A percentile compares a stretch with the other conserved stretches of the same genome.
phyloP scores from a whole-genome alignment of 148 eudicot genomes.

The Cornus controversa region DNA sequence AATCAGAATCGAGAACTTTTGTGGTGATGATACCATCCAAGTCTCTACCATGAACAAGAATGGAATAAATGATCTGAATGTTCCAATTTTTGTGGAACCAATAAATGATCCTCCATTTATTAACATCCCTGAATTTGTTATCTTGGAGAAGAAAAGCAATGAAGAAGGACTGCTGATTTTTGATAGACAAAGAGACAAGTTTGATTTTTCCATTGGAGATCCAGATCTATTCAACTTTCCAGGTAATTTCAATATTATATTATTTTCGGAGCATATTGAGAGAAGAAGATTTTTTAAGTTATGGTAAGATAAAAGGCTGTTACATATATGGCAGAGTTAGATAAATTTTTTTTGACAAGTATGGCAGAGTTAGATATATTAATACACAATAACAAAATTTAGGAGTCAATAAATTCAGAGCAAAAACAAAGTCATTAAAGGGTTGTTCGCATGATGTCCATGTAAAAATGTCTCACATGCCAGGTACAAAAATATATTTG shows the following conservation, averaged over 20 bases:
- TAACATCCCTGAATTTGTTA: conserved; percentile 51
- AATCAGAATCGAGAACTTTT: conserved; percentile 72
- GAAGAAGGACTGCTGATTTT: conserved; percentile 50
- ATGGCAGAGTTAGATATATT: too few species aligned
- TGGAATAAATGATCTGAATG: conserved; percentile 54
- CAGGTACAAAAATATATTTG: background rate
- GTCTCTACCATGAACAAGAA: conserved; percentile 59
- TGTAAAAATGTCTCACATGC: background rate
- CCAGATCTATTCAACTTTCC: conserved; percentile 73
- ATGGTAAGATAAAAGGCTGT: background rate
- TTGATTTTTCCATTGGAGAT: conserved; percentile 63
- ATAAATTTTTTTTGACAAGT: too few species aligned
- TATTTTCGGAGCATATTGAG: conserved; percentile 29
- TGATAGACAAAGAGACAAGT: conserved; percentile 40
- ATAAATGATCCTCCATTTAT: conserved; percentile 86
- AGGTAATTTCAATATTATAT: conserved; percentile 39
- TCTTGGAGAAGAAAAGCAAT: conserved; percentile 45
- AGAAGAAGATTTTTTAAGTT: background rate
- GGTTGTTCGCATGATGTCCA: background rate
- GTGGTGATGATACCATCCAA: conserved; percentile 61
- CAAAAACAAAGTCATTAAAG: background rate
- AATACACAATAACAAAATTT: background rate
- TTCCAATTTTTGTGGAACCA: conserved; percentile 72
- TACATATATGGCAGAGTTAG: too few species aligned
- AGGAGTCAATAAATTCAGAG: background rate